Evolutionary conservation across 805 yeast species (phyloP).

Genomic region (Yarrowia divulgata): DNA sequence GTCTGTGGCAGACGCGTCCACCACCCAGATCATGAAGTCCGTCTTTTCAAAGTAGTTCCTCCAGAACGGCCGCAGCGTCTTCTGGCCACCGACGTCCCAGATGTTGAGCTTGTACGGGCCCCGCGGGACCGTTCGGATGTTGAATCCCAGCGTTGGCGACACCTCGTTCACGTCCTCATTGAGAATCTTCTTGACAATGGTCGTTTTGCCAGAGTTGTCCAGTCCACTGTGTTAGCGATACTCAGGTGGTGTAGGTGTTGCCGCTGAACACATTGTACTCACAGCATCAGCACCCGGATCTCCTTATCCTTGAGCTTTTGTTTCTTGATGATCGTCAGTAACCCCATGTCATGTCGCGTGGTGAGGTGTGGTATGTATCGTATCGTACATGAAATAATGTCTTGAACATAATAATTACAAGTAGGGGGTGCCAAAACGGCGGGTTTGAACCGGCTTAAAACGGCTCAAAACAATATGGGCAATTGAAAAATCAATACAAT

Average conservation of each 20-base stretch:
- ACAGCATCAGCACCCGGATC: slow-evolving; percentile 70
- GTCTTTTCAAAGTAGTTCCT: slow-evolving; percentile 87
- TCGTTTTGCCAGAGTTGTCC: slow-evolving; percentile 92
- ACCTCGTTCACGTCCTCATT: slow-evolving; percentile 60
- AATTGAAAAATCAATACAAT: no score
- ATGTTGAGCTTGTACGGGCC: slow-evolving; percentile 50
- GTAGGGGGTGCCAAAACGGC: no score
- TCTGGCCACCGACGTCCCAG: slow-evolving; percentile 92
- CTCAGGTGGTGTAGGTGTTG: neutral
- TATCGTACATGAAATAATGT: neutral
- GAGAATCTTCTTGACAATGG: slow-evolving; percentile 69
- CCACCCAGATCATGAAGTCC: slow-evolving; percentile 84
- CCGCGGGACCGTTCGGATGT: slow-evolving; percentile 65
- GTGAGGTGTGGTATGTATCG: neutral
- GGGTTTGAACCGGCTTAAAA: no score
- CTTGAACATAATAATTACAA: no score
- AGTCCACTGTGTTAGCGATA: slow-evolving; percentile 60
- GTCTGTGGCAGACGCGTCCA: slow-evolving; percentile 69
- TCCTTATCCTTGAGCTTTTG: slow-evolving; percentile 84
- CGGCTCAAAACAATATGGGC: no score
- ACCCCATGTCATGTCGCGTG: slow-evolving; percentile 66
- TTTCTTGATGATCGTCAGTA: slow-evolving; percentile 77
- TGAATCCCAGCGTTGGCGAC: slow-evolving; percentile 91
- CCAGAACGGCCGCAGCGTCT: slow-evolving; percentile 86
- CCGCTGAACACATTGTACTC: slow-evolving; percentile 40